Percentiles rank a stretch among this genome's conserved stretches.
phyloP scores from a whole-genome alignment of 768 basidiomycete genomes.

The Gymnopilus junonius region DNA sequence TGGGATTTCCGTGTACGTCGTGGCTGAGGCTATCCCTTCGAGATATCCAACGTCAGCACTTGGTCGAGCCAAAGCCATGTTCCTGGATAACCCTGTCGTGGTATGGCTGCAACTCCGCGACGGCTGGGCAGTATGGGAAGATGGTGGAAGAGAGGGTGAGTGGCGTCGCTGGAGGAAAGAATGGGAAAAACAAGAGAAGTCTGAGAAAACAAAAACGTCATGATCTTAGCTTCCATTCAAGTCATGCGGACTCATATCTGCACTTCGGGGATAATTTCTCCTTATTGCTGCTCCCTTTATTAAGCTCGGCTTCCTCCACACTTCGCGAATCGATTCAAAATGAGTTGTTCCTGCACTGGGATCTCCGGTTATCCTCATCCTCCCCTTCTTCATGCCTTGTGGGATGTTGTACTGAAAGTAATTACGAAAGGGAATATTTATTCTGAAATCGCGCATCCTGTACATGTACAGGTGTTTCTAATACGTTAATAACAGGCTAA shows the following conservation, averaged over 20 bases:
- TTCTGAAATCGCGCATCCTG: too few species aligned
- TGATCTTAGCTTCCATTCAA: not conserved
- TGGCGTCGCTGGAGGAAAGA: slow-evolving; percentile 68
- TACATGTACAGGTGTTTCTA: too few species aligned
- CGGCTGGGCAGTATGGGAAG: slow-evolving; percentile 81
- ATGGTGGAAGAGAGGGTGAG: slow-evolving; percentile 76
- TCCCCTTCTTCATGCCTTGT: too few species aligned
- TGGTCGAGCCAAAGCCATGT: slow-evolving; percentile 48
- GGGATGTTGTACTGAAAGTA: too few species aligned
- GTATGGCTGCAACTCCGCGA: slow-evolving; percentile 76
- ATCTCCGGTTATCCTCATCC: too few species aligned
- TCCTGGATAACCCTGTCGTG: slow-evolving; percentile 62
- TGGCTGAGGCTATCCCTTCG: slow-evolving; percentile 63
- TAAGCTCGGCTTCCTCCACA: too few species aligned
- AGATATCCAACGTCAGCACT: slow-evolving; percentile 55
- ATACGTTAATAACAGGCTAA: too few species aligned
- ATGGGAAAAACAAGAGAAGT: slow-evolving; percentile 50
- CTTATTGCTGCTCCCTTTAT: not conserved
- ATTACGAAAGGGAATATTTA: too few species aligned
- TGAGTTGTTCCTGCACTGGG: too few species aligned
- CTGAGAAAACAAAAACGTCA: slow-evolving; percentile 23
- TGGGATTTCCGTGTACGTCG: slow-evolving; percentile 57
- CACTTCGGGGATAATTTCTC: not conserved
- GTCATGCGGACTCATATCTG: not conserved
- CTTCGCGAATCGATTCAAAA: too few species aligned